These are phyloP conservation scores for Salisapilia sapeloensis DNA, from an alignment of 352 stramenopile species.

Conservation along the genomic window DNA sequence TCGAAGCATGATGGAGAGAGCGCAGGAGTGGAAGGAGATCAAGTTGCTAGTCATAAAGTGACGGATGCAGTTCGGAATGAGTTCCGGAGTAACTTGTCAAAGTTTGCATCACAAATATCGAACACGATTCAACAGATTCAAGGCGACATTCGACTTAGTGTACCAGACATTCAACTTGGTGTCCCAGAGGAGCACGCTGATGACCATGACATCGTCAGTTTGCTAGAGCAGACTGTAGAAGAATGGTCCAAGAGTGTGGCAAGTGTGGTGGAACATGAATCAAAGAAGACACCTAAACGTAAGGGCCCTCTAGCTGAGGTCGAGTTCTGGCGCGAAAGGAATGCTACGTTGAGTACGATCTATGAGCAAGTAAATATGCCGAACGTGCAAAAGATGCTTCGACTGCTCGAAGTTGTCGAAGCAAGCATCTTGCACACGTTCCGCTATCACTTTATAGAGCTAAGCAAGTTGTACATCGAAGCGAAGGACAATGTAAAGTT, in stretches of 20 bases:
- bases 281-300: constrained; percentile 66
- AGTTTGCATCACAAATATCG: constrained; percentile 86
- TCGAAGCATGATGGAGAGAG: constrained; percentile 2
- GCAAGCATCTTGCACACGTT: constrained; percentile 84
- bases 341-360: constrained; percentile 87
- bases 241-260: constrained; percentile 87
- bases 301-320: constrained; percentile 89
- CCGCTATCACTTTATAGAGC: constrained; percentile 88
- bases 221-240: constrained; percentile 82
- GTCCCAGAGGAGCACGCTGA: constrained; percentile 75
- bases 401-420: constrained; percentile 85
- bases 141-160: constrained; percentile 86
- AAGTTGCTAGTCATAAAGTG: constrained; percentile 56
- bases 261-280: constrained; percentile 82
- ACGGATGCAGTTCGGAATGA: constrained; percentile 77
- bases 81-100: constrained; percentile 81
- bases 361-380: constrained; percentile 94
- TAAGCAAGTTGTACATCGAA: constrained; percentile 91
- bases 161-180: constrained; percentile 84
- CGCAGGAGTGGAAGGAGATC: constrained; percentile 9
- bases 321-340: constrained; percentile 92
- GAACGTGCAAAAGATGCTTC: constrained; percentile 91
- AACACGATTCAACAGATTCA: constrained; percentile 89
- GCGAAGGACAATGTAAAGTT: constrained; percentile 96
- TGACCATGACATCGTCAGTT: constrained; percentile 77